These are phyloP conservation scores for Anisogramma anomala DNA, from an alignment of 2,329 filamentous ascomycete genomes.

Conservation along the genomic window DNA sequence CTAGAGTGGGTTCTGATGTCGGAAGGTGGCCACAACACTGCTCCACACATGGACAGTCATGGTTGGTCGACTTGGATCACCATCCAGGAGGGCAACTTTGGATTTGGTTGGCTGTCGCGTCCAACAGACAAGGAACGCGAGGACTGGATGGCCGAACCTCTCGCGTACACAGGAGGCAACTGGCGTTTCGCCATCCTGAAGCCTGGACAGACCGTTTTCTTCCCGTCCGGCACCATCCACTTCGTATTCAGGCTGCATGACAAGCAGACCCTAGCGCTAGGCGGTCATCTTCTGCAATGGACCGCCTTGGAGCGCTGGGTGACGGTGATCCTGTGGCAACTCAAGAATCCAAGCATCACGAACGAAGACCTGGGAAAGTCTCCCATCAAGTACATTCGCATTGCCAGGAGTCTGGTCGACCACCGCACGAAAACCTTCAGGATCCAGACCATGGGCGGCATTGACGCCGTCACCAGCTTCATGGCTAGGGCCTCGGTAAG, in stretches of 20 bases:
- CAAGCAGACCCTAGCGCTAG: conserved; percentile 22
- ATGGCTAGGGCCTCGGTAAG: conserved; percentile 11
- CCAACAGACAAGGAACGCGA: conserved; percentile 19
- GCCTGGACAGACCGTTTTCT: conserved; percentile 26
- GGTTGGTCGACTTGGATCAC: conserved; percentile 26
- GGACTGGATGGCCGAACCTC: conserved; percentile 19
- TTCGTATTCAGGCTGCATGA: conserved; percentile 22
- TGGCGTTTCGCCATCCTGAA: conserved; percentile 24
- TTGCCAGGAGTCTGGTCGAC: conserved; percentile 11
- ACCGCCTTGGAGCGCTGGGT: conserved; percentile 23
- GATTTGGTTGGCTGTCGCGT: conserved; percentile 24
- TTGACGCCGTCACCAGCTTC: conserved; percentile 8
- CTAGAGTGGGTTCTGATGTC: conserved; percentile 24
- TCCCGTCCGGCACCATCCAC: conserved; percentile 25
- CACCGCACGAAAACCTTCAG: conserved; percentile 9
- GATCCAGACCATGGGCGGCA: conserved; percentile 11
- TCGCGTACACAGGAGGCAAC: conserved; percentile 18
- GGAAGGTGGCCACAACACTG: conserved; percentile 25
- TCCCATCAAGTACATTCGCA: conserved; percentile 12
- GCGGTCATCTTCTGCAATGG: conserved; percentile 26
- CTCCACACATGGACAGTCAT: conserved; percentile 25
- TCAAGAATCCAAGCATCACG: conserved; percentile 20
- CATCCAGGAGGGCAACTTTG: conserved; percentile 22
- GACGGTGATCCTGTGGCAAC: conserved; percentile 20
- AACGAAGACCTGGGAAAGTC: conserved; percentile 21